Evolutionary conservation across 192 early-diverging fungal genomes (phyloP).

Genomic region (Backusella australiensis): DNA sequence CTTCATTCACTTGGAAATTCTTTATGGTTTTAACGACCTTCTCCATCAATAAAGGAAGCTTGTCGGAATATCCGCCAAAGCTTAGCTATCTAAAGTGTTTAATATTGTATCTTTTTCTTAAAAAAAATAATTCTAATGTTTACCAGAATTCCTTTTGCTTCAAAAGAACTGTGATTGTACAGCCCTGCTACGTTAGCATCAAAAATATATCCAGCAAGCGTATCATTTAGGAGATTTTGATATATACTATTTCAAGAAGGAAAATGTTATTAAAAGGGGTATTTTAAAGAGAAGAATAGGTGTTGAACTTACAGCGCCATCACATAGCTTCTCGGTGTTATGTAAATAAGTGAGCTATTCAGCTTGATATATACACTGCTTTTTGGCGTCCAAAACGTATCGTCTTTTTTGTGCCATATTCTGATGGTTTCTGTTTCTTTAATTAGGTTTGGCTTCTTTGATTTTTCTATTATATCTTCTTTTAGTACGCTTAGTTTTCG

Average conservation of each 20-base stretch:
- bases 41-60: conserved; percentile 62
- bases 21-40: conserved; percentile 63
- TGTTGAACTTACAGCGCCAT: conserved; percentile 24
- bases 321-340: conserved; percentile 68
- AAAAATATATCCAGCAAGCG: conserved; percentile 40
- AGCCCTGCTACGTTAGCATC: conserved; percentile 54
- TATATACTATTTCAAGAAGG: conserved; percentile 32
- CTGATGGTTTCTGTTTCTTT: conserved; percentile 53
- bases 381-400: conserved; percentile 86
- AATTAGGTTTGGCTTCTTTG: conserved; percentile 49
- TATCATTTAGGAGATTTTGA: conserved; percentile 31
- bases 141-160: conserved; percentile 55
- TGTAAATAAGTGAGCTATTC: conserved; percentile 67
- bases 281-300: neutral
- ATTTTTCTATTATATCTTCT: conserved; percentile 16
- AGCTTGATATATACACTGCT: conserved; percentile 67
- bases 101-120: conserved; percentile 52
- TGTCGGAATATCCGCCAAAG: conserved; percentile 82
- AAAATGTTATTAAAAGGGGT: neutral
- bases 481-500: conserved; percentile 64
- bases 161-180: conserved; percentile 47
- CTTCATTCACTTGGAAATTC: conserved; percentile 49
- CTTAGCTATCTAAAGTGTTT: conserved; percentile 41
- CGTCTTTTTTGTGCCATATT: conserved; percentile 93
- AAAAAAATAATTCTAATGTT: conserved; percentile 29